Evolutionary conservation across 2,329 filamentous ascomycete species (phyloP).

Genomic region (Phialophora expanda): DNA sequence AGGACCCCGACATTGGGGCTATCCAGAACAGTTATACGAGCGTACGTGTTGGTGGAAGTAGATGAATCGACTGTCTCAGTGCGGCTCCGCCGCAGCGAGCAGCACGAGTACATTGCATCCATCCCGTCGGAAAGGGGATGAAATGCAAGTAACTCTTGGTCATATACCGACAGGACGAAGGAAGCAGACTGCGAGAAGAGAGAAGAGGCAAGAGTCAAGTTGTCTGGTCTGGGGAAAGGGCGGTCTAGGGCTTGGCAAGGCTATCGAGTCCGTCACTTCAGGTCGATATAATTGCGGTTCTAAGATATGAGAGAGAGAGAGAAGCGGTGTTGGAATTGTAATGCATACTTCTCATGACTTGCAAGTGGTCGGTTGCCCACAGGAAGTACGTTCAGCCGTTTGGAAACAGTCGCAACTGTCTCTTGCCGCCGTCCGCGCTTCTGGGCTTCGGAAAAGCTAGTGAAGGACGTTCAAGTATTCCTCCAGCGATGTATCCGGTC

Average conservation of each 20-base stretch:
- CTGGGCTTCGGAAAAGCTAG: not conserved
- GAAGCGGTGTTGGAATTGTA: not conserved
- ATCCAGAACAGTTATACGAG: constrained; percentile 43
- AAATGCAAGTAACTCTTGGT: not conserved
- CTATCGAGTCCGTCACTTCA: not conserved
- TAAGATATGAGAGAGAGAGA: not conserved
- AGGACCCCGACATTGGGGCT: constrained; percentile 62
- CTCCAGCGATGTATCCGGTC: not conserved
- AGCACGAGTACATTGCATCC: not conserved
- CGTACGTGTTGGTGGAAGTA: not conserved
- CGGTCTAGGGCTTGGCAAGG: constrained; percentile 12
- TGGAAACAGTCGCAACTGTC: not conserved
- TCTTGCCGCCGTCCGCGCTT: not conserved
- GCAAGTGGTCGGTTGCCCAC: not conserved
- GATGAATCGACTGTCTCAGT: not conserved
- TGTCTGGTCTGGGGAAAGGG: not conserved
- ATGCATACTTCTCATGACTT: not conserved
- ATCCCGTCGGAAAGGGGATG: constrained; percentile 1
- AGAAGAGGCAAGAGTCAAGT: not conserved
- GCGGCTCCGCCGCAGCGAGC: constrained; percentile 1
- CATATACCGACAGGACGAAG: not conserved
- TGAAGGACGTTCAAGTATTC: not conserved
- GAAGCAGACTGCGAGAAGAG: not conserved
- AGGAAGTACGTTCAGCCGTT: not conserved
- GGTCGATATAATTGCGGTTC: not conserved